Evolutionary conservation across 2,329 filamentous ascomycete species (phyloP), one percentile per base, ranked within the genome.

Genomic region (Epichloe sp.): DNA sequence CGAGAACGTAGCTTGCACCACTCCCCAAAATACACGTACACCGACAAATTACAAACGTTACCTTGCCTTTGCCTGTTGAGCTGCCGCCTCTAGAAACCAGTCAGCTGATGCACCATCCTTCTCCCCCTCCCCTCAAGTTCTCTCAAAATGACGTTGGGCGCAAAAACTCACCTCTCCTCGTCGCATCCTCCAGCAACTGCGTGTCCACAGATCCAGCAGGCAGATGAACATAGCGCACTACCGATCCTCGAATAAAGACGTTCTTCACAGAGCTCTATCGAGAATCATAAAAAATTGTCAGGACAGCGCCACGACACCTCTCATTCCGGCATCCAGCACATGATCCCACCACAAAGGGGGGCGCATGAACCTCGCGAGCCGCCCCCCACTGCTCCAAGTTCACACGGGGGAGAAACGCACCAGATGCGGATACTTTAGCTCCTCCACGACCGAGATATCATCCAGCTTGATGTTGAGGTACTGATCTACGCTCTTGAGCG

Each of bases 391-490:
- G 6, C 23, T 7, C 23, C 23, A 26, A 26, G 23, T 26, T 26
- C 23, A 23, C 23, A 23, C 0, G 26, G 26, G 23, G 26, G 26
- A 15, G n/a, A 48, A 43, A 7, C 74, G 49, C 62, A 91, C 87
- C 68, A 98, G 71, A 69, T 98, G 93, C 48, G 93, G 93, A 67
- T 96, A 97, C 70, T 90, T 89, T 64, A 93, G 73, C 71, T 97
- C 88, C 59, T 98, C 90, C 26, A 95, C 79, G 35, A 97, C 91
- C 56, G 83, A 79, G 55, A 97, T 94, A 64, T 96, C 88, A 64
- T 98, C 93, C 48, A 98, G 81, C 76, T 97, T 97, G 73, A 98
- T 96, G 73, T 98, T 98, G 64, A 98, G 81, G 71, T 95, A 98
- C 74, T 97, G 93, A 68, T 98, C 93, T 59, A 98, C 91, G 64